Evolutionary conservation across 441 rosid species (phyloP).

Genomic region (Metrosideros polymorpha): DNA sequence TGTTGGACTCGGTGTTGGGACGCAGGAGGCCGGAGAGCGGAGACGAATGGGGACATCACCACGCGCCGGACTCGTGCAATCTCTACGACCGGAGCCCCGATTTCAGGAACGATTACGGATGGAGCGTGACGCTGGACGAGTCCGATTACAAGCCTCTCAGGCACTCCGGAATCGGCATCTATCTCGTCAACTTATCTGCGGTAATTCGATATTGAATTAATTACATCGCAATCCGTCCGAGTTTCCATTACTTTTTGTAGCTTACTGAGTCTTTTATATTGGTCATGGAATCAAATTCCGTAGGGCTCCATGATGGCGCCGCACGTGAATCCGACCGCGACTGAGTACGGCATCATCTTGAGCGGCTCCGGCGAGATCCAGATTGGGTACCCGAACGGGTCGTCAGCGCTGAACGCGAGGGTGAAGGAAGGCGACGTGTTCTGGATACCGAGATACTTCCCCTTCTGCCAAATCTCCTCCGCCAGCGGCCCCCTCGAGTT

Average conservation of each 20-base stretch:
- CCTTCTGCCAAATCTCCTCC: conserved; percentile 81
- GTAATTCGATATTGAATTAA: conserved; percentile 17
- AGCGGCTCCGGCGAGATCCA: conserved; percentile 60
- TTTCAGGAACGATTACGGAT: conserved; percentile 64
- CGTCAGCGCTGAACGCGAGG: conserved; percentile 36
- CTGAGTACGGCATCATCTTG: conserved; percentile 62
- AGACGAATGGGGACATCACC: conserved; percentile 2
- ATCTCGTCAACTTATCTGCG: conserved; percentile 68
- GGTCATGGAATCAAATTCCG: neutral
- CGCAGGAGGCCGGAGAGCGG: neutral
- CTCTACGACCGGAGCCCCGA: conserved; percentile 35
- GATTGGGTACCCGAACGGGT: conserved; percentile 71
- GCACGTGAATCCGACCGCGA: conserved; percentile 71
- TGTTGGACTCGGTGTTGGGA: conserved; percentile 20
- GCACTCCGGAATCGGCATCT: conserved; percentile 59
- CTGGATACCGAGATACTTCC: conserved; percentile 74
- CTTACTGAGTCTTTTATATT: neutral
- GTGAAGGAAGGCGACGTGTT: conserved; percentile 67
- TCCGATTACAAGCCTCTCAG: conserved; percentile 46
- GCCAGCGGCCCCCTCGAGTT: conserved; percentile 48
- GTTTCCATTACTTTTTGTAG: neutral
- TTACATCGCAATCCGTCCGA: neutral
- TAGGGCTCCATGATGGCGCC: conserved; percentile 97
- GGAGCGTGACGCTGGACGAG: conserved; percentile 57
- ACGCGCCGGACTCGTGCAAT: conserved; percentile 49